Percentiles rank a stretch among this genome's conserved stretches.
Conservation (phyloP, 805 yeast species). For the Zygotorulaspora chibaensis region DNA sequence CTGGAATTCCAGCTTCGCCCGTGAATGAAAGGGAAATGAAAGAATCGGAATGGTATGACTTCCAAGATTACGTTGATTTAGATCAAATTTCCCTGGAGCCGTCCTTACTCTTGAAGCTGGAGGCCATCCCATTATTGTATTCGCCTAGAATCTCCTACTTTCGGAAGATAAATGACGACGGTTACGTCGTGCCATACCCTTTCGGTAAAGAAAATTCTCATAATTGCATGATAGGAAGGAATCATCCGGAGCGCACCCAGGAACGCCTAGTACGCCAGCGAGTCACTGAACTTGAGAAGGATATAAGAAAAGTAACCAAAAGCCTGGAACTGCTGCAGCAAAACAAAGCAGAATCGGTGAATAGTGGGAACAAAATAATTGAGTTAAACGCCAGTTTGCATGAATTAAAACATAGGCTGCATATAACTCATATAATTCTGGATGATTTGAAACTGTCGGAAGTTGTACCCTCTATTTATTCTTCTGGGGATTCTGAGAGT, state of each 20-base stretch:
- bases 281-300: conserved; percentile 37
- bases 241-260: conserved; percentile 55
- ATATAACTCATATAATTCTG: conserved; percentile 31
- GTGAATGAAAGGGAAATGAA: conserved; percentile 3
- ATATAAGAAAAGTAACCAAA: conserved; percentile 28
- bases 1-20: conserved; percentile 4
- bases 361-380: conserved; percentile 11
- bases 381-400: conserved; percentile 28
- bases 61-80: conserved; percentile 70
- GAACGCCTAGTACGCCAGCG: conserved; percentile 41
- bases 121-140: conserved; percentile 43
- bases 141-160: conserved; percentile 61
- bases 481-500: conserved; percentile 20
- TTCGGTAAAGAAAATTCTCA: conserved; percentile 58
- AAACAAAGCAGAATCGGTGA: background rate
- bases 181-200: conserved; percentile 45
- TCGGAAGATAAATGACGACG: conserved; percentile 46
- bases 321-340: conserved; percentile 9
- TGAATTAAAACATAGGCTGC: conserved; percentile 34
- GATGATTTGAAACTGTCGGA: conserved; percentile 31
- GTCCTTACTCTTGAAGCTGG: conserved; percentile 40
- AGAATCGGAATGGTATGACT: conserved; percentile 60
- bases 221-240: conserved; percentile 47
- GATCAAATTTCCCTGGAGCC: conserved; percentile 44
- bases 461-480: conserved; percentile 14